Evolutionary conservation across 768 basidiomycete species (phyloP).

Genomic region (Lentinula detonsa): DNA sequence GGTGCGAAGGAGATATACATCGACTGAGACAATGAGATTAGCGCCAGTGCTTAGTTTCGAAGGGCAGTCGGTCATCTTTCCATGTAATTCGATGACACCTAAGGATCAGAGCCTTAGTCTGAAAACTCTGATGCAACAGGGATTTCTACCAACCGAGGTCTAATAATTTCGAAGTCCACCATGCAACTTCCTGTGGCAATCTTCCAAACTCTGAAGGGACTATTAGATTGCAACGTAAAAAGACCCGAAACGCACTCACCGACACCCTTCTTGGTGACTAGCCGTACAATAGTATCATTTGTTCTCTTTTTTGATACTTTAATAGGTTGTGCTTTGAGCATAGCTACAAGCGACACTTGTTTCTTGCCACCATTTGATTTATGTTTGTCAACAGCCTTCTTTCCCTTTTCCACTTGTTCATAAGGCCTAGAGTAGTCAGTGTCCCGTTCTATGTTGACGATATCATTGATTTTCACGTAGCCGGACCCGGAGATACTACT

Average conservation of each 20-base stretch:
- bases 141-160: constrained; percentile 48
- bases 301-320: constrained; percentile 42
- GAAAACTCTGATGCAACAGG: background rate
- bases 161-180: constrained; percentile 70
- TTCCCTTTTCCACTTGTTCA: constrained; percentile 19
- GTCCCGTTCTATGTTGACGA: constrained; percentile 53
- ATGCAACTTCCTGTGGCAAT: constrained; percentile 60
- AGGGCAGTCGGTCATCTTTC: constrained; percentile 77
- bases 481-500: constrained; percentile 71
- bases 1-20: constrained; percentile 57
- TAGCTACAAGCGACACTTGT: constrained; percentile 58
- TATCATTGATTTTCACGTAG: constrained; percentile 62
- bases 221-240: background rate
- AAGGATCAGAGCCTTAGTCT: background rate
- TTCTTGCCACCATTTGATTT: constrained; percentile 37
- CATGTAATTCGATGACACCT: constrained; percentile 65
- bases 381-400: constrained; percentile 21
- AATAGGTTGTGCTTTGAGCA: constrained; percentile 56
- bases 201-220: constrained; percentile 65
- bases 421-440: constrained; percentile 19
- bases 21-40: constrained; percentile 72
- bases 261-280: constrained; percentile 58
- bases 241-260: constrained; percentile 33
- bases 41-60: constrained; percentile 64
- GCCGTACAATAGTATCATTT: constrained; percentile 55